Conservation (phyloP, 2,329 filamentous ascomycete species). For the Cladosporium sp. region DNA sequence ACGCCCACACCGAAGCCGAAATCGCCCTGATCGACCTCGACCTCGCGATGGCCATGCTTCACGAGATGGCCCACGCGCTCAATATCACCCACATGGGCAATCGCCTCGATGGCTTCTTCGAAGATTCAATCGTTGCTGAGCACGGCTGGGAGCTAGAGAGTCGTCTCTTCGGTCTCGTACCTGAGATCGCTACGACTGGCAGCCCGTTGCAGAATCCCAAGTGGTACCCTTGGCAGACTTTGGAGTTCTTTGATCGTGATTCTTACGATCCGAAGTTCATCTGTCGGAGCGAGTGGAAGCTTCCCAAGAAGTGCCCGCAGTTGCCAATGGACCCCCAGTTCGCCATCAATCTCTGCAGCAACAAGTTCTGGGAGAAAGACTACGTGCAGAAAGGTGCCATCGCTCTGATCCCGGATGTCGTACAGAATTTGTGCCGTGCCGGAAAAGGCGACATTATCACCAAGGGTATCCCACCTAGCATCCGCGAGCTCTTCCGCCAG, state of each 20-base stretch:
- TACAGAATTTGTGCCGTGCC: not conserved
- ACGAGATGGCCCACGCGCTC: constrained; percentile 6
- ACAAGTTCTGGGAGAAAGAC: not conserved
- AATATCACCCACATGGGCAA: not conserved
- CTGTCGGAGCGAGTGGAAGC: not conserved
- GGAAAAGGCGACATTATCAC: not conserved
- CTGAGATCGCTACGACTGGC: not conserved
- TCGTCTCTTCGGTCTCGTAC: not conserved
- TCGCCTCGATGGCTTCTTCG: constrained; percentile 8
- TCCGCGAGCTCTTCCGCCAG: not conserved
- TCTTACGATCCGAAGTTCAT: not conserved
- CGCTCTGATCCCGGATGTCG: not conserved
- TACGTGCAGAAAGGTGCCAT: not conserved
- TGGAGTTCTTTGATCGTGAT: not conserved
- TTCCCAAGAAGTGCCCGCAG: not conserved
- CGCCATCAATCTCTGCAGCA: not conserved
- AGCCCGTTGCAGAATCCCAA: not conserved
- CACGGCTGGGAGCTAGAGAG: not conserved
- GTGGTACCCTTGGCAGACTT: not conserved
- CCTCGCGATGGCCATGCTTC: not conserved
- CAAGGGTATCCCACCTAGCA: not conserved
- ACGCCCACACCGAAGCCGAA: not conserved
- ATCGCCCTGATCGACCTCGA: not conserved
- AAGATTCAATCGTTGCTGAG: not conserved
- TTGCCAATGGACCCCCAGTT: not conserved